Base-by-base conservation (phyloP, 2,329 filamentous ascomycete species). In the Exophiala calicioides region DNA sequence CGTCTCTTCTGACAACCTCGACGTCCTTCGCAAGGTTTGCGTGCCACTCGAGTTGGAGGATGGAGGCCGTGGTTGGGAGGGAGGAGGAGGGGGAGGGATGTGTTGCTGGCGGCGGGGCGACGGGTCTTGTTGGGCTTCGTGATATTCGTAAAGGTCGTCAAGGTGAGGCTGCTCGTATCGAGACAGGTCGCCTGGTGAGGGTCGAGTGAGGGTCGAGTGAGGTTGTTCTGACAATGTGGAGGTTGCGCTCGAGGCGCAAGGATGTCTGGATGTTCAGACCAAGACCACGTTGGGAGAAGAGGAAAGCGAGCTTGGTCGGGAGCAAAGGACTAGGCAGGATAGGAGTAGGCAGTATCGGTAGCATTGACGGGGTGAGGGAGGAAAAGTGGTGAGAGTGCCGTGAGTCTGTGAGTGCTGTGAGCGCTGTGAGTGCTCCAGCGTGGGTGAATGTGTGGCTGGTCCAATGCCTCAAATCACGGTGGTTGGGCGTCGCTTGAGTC, bases 81-180 rank as follows among this genome's bases (percentile, higher is more conserved):
- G 34, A 32, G 52, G 44, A 31, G 50, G 38, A n/a, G 47, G 44
- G 30, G 50, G 38, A n/a, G 47, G 41, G 51, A 27, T 44, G 41
- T 52, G 55, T 56, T 57, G 56, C 50, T 58, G 58, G 55, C 54
- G 58, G 57, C 52, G 57, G 48, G 50, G 53, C 44, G 34, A 13
- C 21, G 52, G 34, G 29, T 47, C 30, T 46, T 44, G 32, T 43
- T 55, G 35, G 40, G 63, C 68, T 64, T 77, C 73, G 76, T 79
- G 62, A 72, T 70, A 56, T 57, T 78, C 75, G 76, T 78, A 63
- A 65, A 68, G 65, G 66, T 79, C 75, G 75, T 79, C 65, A 78
- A 69, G 65, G 43, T 62, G 61, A 41, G 54, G 55, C 48, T 59
- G 55, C 27, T 50, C 43, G 58, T 60, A 56, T 45, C 60, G 61